A percentile compares a stretch with the other conserved stretches of the same genome.
phyloP scores from a whole-genome alignment of 805 yeast species.

The Schwanniomyces vanrijiae region DNA sequence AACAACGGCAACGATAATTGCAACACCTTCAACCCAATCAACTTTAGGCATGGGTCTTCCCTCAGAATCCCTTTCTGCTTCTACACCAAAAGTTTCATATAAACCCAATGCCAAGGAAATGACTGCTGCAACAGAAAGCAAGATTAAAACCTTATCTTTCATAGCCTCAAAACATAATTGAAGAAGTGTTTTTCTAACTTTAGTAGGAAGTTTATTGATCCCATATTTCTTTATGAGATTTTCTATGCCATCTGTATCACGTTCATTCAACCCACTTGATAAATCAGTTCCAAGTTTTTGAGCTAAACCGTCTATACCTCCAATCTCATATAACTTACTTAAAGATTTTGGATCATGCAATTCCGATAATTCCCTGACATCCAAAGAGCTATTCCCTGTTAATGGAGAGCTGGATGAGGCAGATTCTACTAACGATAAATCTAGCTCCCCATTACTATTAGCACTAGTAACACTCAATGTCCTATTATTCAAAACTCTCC shows the following conservation, averaged over 20 bases:
- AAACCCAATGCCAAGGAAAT: slow-evolving; percentile 88
- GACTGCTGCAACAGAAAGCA: slow-evolving; percentile 82
- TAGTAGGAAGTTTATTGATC: slow-evolving; percentile 68
- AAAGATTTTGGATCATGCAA: slow-evolving; percentile 68
- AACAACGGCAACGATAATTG: slow-evolving; percentile 85
- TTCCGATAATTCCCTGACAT: slow-evolving; percentile 35
- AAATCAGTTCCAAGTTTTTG: slow-evolving; percentile 35
- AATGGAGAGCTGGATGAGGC: slow-evolving; percentile 16
- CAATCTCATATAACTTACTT: slow-evolving; percentile 36
- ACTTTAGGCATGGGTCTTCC: slow-evolving; percentile 79
- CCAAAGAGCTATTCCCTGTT: slow-evolving; percentile 10
- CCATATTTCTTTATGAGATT: slow-evolving; percentile 58
- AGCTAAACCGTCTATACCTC: slow-evolving; percentile 42
- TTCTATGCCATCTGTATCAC: slow-evolving; percentile 28
- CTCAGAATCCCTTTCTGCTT: slow-evolving; percentile 71
- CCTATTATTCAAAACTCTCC: not conserved
- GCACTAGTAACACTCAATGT: not conserved
- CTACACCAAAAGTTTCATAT: slow-evolving; percentile 88
- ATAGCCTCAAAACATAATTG: slow-evolving; percentile 76
- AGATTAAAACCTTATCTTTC: slow-evolving; percentile 85
- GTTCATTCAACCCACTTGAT: slow-evolving; percentile 40
- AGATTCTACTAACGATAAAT: slow-evolving; percentile 1
- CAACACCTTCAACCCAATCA: slow-evolving; percentile 99
- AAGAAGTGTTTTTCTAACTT: slow-evolving; percentile 66
- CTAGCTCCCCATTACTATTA: not conserved